Evolutionary conservation across 2,329 filamentous ascomycete species (phyloP).

Genomic region (Microsporum canis): DNA sequence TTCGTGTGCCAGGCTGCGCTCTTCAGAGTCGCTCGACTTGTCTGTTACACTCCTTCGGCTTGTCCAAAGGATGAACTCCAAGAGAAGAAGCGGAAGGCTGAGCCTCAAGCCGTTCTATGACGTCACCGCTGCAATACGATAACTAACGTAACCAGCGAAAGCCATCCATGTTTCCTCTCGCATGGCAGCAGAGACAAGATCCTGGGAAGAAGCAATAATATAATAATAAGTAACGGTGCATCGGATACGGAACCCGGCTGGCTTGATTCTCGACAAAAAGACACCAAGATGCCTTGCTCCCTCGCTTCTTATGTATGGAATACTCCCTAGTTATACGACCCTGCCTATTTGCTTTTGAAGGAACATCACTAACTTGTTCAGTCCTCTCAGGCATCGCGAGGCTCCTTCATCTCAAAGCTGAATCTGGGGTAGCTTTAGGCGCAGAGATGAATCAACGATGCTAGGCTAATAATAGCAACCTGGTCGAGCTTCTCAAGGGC

Average conservation of each 20-base stretch:
- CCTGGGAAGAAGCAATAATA: neutral
- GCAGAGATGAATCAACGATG: neutral
- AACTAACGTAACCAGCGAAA: neutral
- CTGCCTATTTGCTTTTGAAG: neutral
- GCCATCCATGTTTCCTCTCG: neutral
- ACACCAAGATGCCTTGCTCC: neutral
- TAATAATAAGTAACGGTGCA: neutral
- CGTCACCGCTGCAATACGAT: neutral
- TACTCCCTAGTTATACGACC: neutral
- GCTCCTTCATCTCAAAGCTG: neutral
- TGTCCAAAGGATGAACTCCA: neutral
- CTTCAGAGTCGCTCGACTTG: neutral
- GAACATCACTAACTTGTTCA: neutral
- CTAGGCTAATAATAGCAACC: neutral
- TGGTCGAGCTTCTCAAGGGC: neutral
- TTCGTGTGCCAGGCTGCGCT: neutral
- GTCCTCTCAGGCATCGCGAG: neutral
- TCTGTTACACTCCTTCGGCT: neutral
- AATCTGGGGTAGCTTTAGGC: neutral
- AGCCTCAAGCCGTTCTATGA: neutral
- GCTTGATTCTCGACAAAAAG: neutral
- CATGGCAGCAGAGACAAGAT: neutral
- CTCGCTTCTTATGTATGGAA: neutral
- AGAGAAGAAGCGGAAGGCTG: neutral
- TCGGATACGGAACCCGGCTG: neutral